Evolutionary conservation across 169 alveolate genomes (phyloP), one percentile per base, ranked within the genome.

Genomic region (Cyclospora cayetanensis): DNA sequence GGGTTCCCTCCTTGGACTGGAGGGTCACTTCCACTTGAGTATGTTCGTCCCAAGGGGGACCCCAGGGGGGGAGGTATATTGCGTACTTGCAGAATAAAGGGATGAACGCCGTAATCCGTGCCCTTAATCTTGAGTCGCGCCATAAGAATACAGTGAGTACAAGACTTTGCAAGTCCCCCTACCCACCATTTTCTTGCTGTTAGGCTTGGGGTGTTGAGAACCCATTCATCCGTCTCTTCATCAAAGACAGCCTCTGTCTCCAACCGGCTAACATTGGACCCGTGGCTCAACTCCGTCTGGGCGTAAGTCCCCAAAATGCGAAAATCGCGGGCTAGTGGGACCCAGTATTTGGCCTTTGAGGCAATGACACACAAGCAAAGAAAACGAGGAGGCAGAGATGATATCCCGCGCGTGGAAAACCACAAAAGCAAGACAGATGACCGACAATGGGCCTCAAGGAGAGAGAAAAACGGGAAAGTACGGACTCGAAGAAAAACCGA

Each of bases 301-400:
- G 93, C 92, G 90, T 92, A 92, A 4, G 95, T 92, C 34, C 95
- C 94, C 39, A 91, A 18, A n/a, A 91, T 91, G 39, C 94, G 89
- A 52, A 91, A 91, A 53, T 91, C 92, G 60, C 60, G n/a, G 25
- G 94, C 94, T 31, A 91, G 89, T 12, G 92, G 92, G 34, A 91
- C 52, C 94, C 94, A 91, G 41, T 86, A 35, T 22, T 27, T 18
- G 11, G 70, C 52, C 91, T 82, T 77, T 2, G 34, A 9, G 12
- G 1, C 20, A n/a, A 46, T 46, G 60, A 22, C 35, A 60, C 1
- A 22, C 31, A 80, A 2, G 27, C 65, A 72, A 31, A 41, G 12
- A 43, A 43, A 60, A 1, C 31, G 27, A 60, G 20, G 60, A 1
- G 0, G 25, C 20, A 46, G 20, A 46, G 35, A 20, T 18, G 42